Base-by-base conservation (phyloP, 805 yeast species). In the Candida quercuum region DNA sequence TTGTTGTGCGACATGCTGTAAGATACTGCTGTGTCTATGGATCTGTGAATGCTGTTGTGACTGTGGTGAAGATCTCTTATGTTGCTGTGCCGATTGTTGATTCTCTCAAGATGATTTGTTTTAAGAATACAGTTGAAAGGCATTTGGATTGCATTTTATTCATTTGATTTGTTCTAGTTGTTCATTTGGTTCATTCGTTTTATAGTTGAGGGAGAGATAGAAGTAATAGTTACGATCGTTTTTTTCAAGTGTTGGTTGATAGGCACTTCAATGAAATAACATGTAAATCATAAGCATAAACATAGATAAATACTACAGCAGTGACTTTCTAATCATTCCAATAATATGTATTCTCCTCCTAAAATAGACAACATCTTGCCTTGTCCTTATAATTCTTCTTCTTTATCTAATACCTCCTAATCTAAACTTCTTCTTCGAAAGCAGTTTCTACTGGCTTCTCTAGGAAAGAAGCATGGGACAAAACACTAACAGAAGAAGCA, bases 381-480 rank as follows among this genome's bases (percentile, higher is more conserved):
- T 7, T 24, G 27, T 24, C 19, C 17, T 28, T 22, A 5, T 14
- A 12, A 10, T 23, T 24, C 27, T 33, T n/a, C n/a, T n/a, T n/a
- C n/a, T n/a, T n/a, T n/a, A n/a, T n/a, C n/a, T n/a, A n/a, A 36
- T 24, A 29, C 36, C 31, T 27, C n/a, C 33, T 16, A 34, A 25
- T 14, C 33, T 16, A 34, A 25, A 32, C 28, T 41, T 83, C 86
- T 58, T 87, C 96, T 56, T 88, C 93, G 57, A 91, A 93, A 15
- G 91, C 89, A 27, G 91, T 80, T 66, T 93, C 98, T 43, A 89
- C 81, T 16, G 99, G 99, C 65, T 91, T 93, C 57, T 93, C 98
- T 76, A 93, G 71, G 45, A 91, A 68, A 3, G 89, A 70, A 32
- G 97, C 99, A 61, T 93, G 99, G 3, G 87, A 73, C 33, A 88